phyloP scores from a whole-genome alignment of 1,139 yeast species.

The Zhuliangozyma blackwelliae region DNA sequence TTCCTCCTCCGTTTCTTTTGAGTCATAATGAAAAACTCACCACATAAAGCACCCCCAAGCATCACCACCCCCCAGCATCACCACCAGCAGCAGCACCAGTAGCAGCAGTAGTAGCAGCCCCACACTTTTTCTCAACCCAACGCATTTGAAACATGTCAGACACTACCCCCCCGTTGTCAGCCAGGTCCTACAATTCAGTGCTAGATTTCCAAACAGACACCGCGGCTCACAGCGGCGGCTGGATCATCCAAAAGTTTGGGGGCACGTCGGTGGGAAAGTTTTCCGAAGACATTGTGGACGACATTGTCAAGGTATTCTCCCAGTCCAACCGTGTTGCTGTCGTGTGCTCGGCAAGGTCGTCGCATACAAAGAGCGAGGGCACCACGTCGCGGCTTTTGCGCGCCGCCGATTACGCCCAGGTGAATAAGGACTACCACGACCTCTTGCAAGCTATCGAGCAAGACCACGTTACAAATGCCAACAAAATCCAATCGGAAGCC shows the following conservation, averaged over 20 bases:
- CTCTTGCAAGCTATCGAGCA: constrained; percentile 61
- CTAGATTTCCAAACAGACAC: constrained; percentile 26
- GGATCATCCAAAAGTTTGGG: constrained; percentile 95
- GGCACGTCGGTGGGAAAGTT: constrained; percentile 98
- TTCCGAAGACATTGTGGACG: constrained; percentile 77
- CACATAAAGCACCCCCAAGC: no score
- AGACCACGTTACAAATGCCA: constrained; percentile 81
- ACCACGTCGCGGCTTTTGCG: constrained; percentile 80
- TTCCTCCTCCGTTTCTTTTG: no score
- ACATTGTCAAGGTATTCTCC: constrained; percentile 68
- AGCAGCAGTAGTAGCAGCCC: no score
- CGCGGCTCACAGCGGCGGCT: constrained; percentile 31
- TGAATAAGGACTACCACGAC: constrained; percentile 47
- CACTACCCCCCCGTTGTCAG: constrained; percentile 6
- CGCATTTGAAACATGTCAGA: no score
- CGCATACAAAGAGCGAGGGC: constrained; percentile 88
- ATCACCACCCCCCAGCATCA: no score
- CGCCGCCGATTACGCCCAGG: constrained; percentile 76
- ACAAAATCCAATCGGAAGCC: constrained; percentile 39
- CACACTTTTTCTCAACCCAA: no score
- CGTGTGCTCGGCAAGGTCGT: constrained; percentile 93
- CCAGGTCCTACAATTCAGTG: constrained; percentile 38
- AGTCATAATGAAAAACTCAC: no score
- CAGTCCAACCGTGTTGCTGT: constrained; percentile 75
- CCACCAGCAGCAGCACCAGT: no score